Conservation (phyloP, 164 flowering plant genomes). For the Kingdonia uniflora region DNA sequence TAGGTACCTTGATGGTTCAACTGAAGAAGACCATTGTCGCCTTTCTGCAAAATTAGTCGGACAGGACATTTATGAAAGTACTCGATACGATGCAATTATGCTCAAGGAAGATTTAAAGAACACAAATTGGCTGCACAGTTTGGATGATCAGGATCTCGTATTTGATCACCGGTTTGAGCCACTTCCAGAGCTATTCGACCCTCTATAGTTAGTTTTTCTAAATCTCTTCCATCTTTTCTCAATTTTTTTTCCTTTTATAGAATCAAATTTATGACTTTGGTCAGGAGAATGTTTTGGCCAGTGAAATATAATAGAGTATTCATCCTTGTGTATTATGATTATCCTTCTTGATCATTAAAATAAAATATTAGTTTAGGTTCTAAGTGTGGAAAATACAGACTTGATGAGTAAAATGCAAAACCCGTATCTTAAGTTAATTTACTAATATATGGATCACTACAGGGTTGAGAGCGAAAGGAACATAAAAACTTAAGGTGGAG, state of each 20-base stretch:
- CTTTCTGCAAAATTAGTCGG: constrained; percentile 35
- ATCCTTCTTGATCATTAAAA: neutral
- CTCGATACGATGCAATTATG: constrained; percentile 77
- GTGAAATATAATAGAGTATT: no score
- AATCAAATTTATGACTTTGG: neutral
- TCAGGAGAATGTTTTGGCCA: no score
- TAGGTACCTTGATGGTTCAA: constrained; percentile 25
- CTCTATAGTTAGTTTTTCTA: constrained; percentile 23
- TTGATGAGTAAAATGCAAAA: no score
- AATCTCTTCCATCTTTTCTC: neutral
- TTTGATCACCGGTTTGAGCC: constrained; percentile 77
- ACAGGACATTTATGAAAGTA: constrained; percentile 69
- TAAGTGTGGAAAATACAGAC: neutral
- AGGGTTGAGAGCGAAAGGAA: no score
- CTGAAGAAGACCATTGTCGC: constrained; percentile 21
- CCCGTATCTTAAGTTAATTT: no score
- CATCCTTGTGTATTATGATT: neutral
- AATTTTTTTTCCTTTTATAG: no score
- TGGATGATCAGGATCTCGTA: constrained; percentile 50
- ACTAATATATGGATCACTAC: no score
- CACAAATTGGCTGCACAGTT: constrained; percentile 82
- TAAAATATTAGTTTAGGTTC: neutral
- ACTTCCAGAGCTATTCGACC: constrained; percentile 80
- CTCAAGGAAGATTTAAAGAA: constrained; percentile 81
- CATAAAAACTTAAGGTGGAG: no score